A percentile compares a stretch with the other conserved stretches of the same genome.
These are phyloP conservation scores for Stachybotrys chartarum DNA, from an alignment of 2,329 filamentous ascomycete species.

Conservation along the genomic window DNA sequence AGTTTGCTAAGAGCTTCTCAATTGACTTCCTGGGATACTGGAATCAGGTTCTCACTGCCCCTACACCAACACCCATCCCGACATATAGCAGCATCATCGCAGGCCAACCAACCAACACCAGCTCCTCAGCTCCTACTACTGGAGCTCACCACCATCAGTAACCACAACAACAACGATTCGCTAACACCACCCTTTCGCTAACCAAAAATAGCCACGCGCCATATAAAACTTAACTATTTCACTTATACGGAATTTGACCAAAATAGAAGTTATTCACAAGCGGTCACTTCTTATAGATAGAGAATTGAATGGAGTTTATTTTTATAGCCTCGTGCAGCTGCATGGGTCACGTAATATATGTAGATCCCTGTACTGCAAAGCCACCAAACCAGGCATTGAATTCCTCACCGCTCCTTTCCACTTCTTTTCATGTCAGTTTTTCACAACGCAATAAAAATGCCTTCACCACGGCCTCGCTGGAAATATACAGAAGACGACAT, in stretches of 20 bases:
- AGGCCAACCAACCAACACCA: neutral
- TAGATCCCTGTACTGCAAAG: neutral
- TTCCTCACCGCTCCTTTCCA: neutral
- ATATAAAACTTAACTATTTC: too few relatives aligned
- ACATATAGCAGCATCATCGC: conserved; percentile 4
- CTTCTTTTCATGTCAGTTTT: neutral
- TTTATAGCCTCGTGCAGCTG: too few relatives aligned
- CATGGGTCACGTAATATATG: too few relatives aligned
- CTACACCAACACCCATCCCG: conserved; percentile 1
- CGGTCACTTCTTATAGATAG: too few relatives aligned
- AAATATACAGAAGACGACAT: conserved; percentile 1
- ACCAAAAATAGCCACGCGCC: too few relatives aligned
- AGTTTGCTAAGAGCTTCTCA: conserved; percentile 5
- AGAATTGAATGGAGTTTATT: too few relatives aligned
- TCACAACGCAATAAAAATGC: conserved; percentile 2
- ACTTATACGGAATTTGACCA: too few relatives aligned
- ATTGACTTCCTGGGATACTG: conserved; percentile 7
- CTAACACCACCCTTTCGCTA: too few relatives aligned
- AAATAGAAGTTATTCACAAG: too few relatives aligned
- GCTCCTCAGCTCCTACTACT: neutral
- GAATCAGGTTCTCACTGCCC: conserved; percentile 4
- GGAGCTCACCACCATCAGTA: neutral
- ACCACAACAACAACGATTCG: conserved; percentile 2
- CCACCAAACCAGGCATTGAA: neutral
- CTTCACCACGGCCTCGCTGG: neutral